Evolutionary conservation across 192 early-diverging fungal genomes (phyloP), one percentile per base, ranked within the genome.

Genomic region (Chytriomyces hyalinus): DNA sequence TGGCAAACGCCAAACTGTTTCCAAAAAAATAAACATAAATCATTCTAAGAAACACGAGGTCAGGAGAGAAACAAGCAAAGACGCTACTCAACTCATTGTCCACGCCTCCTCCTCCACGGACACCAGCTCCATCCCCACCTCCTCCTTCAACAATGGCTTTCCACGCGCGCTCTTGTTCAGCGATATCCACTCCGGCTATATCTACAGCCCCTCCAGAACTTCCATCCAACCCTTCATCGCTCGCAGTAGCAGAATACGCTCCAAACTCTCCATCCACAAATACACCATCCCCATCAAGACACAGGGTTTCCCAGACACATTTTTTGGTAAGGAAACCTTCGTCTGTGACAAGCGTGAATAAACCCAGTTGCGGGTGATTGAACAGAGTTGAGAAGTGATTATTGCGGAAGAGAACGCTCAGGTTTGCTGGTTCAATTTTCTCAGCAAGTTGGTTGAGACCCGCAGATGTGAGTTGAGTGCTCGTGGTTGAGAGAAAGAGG

Each of bases 361-460:
- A 70, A 5, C 68, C 60, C 6, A 76, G 51, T 36, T 80, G 68
- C 5, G 75, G 79, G 46, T 72, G 78, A 64, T 82, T 76, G 61
- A 59, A 72, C n/a, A 87, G 24, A 5, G 80, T 81, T 5, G 49
- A 62, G 51, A 87, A 87, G 68, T 98, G 96, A 80, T 98, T 98
- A 82, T 97, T 97, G 67, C 96, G 87, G 85, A 98, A 98, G 49
- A 98, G 81, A 51, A 96, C 94, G 60, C 87, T 86, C 11, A 96
- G 79, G 3, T 83, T 75, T 17, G 84, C 75, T 2, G 82, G 82
- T 6, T 88, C 89, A 28, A 96, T 80, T 61, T 82, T 79, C 13
- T 89, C 90, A n/a, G 82, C 75, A 44, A 97, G 86, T n/a, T 84
- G 67, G 43, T 83, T 82, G 60, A 97, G 84, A 3, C 97, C 96